A percentile compares a stretch with the other conserved stretches of the same genome.
These are phyloP conservation scores for Cercospora citrullina DNA, from an alignment of 2,329 filamentous ascomycete species.

Conservation along the genomic window DNA sequence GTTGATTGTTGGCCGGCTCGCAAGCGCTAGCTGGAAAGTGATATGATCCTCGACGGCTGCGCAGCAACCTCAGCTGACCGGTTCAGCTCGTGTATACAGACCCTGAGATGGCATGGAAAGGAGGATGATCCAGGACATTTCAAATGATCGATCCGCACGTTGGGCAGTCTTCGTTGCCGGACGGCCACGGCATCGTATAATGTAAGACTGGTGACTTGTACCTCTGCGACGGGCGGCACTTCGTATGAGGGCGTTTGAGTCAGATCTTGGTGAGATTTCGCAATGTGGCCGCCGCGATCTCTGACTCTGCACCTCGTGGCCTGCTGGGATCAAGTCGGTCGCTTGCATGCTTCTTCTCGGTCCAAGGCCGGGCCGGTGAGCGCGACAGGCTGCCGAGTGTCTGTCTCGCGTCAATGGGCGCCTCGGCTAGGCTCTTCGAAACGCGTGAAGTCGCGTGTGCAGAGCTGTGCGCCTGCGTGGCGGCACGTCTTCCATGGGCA, in stretches of 20 bases:
- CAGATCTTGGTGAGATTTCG: constrained; percentile 13
- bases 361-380: constrained; percentile 6
- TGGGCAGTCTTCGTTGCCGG: neutral
- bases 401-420: neutral
- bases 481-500: neutral
- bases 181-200: neutral
- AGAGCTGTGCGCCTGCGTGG: neutral
- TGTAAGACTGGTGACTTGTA: neutral
- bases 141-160: neutral
- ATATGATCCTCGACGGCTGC: neutral
- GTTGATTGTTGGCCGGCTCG: constrained; percentile 12
- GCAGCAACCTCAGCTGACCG: neutral
- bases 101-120: neutral
- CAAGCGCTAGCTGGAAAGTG: constrained; percentile 6
- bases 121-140: neutral
- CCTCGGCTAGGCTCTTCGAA: neutral
- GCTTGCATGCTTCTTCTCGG: constrained; percentile 3
- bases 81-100: neutral
- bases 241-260: neutral
- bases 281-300: constrained; percentile 13
- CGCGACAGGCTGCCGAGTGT: constrained; percentile 4
- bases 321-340: constrained; percentile 10
- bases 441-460: neutral
- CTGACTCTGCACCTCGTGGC: constrained; percentile 14
- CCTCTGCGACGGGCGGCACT: neutral